A percentile compares a stretch with the other conserved stretches of the same genome.
phyloP scores from a whole-genome alignment of 768 basidiomycete species.

The Pulveroboletus ravenelii region DNA sequence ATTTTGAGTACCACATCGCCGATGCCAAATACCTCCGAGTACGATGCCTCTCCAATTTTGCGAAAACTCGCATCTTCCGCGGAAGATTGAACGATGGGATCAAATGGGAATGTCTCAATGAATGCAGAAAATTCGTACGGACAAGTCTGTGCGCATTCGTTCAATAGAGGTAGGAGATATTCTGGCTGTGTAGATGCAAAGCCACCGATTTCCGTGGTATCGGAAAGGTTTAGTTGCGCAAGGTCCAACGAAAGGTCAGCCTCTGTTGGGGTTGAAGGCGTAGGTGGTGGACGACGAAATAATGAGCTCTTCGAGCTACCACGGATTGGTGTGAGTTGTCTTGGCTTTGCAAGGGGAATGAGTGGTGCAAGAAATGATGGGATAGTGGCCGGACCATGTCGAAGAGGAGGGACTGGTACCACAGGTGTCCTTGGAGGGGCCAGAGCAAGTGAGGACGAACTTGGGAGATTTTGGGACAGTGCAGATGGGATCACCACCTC shows the following conservation, averaged over 20 bases:
- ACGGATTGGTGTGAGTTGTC: slow-evolving; percentile 67
- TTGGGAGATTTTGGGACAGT: slow-evolving; percentile 18
- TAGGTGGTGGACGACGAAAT: slow-evolving; percentile 42
- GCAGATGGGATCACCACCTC: slow-evolving; percentile 43
- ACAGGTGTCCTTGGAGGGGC: slow-evolving; percentile 4
- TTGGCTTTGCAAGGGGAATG: slow-evolving; percentile 36
- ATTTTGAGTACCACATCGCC: slow-evolving; percentile 89
- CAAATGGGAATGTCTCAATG: slow-evolving; percentile 74
- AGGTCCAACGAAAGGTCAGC: slow-evolving; percentile 38
- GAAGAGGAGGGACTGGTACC: neutral
- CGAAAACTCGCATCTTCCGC: slow-evolving; percentile 42
- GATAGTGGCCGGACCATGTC: neutral
- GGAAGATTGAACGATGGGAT: slow-evolving; percentile 51
- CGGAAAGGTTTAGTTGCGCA: slow-evolving; percentile 41
- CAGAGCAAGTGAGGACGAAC: neutral
- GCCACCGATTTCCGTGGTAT: slow-evolving; percentile 45
- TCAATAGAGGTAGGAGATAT: slow-evolving; percentile 60
- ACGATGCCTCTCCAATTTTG: slow-evolving; percentile 96
- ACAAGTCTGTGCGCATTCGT: slow-evolving; percentile 64
- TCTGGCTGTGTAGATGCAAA: slow-evolving; percentile 41
- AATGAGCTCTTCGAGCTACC: slow-evolving; percentile 33
- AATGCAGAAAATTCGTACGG: slow-evolving; percentile 80
- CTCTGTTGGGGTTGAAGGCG: slow-evolving; percentile 53
- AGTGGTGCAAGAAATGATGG: slow-evolving; percentile 6
- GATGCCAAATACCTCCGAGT: slow-evolving; percentile 92